Conservation (phyloP, 164 flowering plant genomes). For the Cinnamomum chago region DNA sequence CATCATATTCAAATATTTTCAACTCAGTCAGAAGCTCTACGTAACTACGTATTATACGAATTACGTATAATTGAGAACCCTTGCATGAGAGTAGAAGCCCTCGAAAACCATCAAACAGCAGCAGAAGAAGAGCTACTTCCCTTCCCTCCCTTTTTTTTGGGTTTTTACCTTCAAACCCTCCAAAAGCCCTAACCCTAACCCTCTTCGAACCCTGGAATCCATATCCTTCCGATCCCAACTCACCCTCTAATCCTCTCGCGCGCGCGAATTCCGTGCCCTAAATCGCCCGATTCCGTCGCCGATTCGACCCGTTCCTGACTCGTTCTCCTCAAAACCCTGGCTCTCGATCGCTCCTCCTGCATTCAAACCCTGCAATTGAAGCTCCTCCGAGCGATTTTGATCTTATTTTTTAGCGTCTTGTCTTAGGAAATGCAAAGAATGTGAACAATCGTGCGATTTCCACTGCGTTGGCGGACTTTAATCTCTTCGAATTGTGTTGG, state of each 20-base stretch:
- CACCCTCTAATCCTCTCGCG: background rate
- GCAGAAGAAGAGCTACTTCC: background rate
- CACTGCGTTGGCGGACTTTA: background rate
- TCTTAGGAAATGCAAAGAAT: background rate
- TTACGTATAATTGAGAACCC: slow-evolving; percentile 10
- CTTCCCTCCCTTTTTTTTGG: slow-evolving; percentile 8
- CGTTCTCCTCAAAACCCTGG: background rate
- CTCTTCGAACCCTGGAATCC: slow-evolving; percentile 1
- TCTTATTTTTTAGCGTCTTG: background rate
- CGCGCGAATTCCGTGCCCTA: slow-evolving; percentile 7
- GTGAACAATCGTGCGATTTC: background rate
- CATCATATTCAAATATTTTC: too few relatives aligned
- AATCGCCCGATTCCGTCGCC: slow-evolving; percentile 10
- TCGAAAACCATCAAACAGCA: background rate
- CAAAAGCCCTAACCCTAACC: background rate
- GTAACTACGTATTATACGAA: background rate
- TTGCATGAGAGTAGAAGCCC: slow-evolving; percentile 7
- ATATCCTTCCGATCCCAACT: background rate
- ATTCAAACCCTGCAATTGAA: slow-evolving; percentile 4
- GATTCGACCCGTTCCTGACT: slow-evolving; percentile 6
- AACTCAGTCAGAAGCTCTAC: too few relatives aligned
- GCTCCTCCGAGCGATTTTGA: slow-evolving; percentile 6
- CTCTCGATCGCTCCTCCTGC: background rate
- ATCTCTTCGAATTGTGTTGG: background rate
- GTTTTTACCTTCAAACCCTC: slow-evolving; percentile 9